Percentiles rank a stretch among this genome's conserved stretches.
Evolutionary conservation across 495 filamentous ascomycete species (phyloP).

Genomic region (Parmelia sp.): DNA sequence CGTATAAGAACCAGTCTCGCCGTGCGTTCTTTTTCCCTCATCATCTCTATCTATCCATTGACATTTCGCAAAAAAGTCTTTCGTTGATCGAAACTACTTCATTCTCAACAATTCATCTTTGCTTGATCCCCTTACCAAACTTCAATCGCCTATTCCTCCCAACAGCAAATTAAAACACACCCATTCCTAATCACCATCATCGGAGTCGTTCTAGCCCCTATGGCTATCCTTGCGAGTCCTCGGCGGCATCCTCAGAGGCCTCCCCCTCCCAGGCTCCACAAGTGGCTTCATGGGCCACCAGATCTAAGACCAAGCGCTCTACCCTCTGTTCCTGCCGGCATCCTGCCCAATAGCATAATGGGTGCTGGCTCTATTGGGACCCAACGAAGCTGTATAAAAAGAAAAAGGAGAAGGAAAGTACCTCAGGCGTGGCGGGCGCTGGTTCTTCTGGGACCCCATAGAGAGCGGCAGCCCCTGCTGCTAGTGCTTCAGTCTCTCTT

Average conservation of each 20-base stretch:
- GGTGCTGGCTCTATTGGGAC: background rate
- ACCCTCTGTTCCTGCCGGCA: background rate
- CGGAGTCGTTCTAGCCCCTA: constrained; percentile 3
- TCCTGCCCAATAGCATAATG: background rate
- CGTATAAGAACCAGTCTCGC: background rate
- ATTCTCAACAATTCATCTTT: constrained; percentile 2
- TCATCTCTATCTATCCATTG: background rate
- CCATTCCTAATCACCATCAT: constrained; percentile 9
- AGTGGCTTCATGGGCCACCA: background rate
- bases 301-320: background rate
- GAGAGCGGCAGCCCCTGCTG: background rate
- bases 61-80: background rate
- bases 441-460: background rate
- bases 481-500: background rate
- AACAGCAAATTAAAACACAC: background rate
- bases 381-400: background rate
- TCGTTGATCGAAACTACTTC: constrained; percentile 7
- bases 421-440: background rate
- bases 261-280: background rate
- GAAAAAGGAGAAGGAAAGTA: background rate
- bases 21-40: background rate
- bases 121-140: background rate
- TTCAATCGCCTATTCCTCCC: background rate
- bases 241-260: background rate
- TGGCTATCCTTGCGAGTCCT: constrained; percentile 8